A percentile compares a stretch with the other conserved stretches of the same genome.
Conservation (phyloP, 148 eudicot species). For the Nepenthes gracilis region DNA sequence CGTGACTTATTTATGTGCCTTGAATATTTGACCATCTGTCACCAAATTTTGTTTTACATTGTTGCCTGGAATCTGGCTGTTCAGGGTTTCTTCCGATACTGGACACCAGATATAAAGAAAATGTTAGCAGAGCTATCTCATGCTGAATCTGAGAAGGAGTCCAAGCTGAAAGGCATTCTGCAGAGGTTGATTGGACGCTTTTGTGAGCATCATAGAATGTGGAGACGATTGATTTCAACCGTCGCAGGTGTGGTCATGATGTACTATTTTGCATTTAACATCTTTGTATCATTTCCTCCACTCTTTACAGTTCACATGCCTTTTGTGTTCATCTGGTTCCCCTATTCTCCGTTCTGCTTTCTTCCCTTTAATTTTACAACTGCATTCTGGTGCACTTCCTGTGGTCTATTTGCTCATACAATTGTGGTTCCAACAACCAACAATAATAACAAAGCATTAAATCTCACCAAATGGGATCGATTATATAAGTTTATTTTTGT, state of each 20-base stretch:
- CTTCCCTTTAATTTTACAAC: too few species aligned
- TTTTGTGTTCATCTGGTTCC: too few species aligned
- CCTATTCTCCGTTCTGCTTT: too few species aligned
- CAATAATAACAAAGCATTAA: too few species aligned
- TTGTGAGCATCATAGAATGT: conserved; percentile 76
- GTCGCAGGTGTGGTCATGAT: conserved; percentile 51
- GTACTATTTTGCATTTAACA: background rate
- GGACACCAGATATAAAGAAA: conserved; percentile 71
- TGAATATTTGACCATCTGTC: too few species aligned
- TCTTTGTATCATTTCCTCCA: background rate
- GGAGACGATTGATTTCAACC: conserved; percentile 73
- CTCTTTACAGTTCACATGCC: too few species aligned
- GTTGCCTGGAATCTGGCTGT: background rate
- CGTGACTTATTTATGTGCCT: too few species aligned
- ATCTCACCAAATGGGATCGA: too few species aligned
- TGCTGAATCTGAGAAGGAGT: conserved; percentile 80
- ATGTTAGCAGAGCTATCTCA: conserved; percentile 57
- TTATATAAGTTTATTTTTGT: too few species aligned
- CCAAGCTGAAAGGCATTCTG: conserved; percentile 71
- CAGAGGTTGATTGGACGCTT: conserved; percentile 70
- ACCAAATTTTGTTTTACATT: background rate
- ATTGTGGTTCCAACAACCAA: too few species aligned
- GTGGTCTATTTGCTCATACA: too few species aligned
- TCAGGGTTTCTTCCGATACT: conserved; percentile 85
- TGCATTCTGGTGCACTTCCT: too few species aligned